Conservation (phyloP, 805 yeast species). For the Zygotorulaspora chibaensis region DNA sequence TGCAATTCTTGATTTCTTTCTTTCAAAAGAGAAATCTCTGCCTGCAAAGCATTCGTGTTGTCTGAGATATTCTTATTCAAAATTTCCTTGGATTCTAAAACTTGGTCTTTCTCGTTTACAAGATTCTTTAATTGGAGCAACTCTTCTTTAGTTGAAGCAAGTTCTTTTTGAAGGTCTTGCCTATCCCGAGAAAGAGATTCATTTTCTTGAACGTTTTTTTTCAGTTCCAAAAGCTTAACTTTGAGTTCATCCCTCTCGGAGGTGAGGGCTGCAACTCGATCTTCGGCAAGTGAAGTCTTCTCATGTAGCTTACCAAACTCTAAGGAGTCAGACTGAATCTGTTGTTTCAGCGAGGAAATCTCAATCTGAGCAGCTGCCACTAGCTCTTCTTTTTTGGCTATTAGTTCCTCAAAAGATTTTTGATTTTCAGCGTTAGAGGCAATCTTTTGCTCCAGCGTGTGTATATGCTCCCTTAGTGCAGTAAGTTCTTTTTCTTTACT, state of each 20-base stretch:
- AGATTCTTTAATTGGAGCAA: neutral
- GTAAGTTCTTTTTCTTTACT: slow-evolving; percentile 6
- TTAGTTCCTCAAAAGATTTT: neutral
- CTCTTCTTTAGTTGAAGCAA: neutral
- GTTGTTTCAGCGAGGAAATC: neutral
- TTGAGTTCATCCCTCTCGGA: neutral
- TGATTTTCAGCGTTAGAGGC: neutral
- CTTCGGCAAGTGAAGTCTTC: slow-evolving; percentile 1
- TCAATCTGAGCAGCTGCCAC: neutral
- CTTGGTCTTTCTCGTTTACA: slow-evolving; percentile 3
- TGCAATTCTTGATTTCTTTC: slow-evolving; percentile 13
- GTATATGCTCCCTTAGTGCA: slow-evolving; percentile 2
- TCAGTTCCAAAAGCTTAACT: neutral
- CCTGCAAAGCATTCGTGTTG: slow-evolving; percentile 1
- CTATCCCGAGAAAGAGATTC: neutral
- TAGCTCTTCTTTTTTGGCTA: neutral
- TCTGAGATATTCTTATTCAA: slow-evolving; percentile 1
- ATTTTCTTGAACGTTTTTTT: neutral
- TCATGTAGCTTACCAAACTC: neutral
- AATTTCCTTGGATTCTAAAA: slow-evolving; percentile 1
- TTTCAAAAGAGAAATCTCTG: slow-evolving; percentile 2
- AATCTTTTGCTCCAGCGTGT: neutral
- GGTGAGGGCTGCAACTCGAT: neutral
- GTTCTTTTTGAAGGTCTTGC: neutral
- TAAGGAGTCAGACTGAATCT: neutral